These are phyloP conservation scores for Domatiomyces catenatus DNA, from an alignment of 2,329 filamentous ascomycete genomes.

Conservation along the genomic window DNA sequence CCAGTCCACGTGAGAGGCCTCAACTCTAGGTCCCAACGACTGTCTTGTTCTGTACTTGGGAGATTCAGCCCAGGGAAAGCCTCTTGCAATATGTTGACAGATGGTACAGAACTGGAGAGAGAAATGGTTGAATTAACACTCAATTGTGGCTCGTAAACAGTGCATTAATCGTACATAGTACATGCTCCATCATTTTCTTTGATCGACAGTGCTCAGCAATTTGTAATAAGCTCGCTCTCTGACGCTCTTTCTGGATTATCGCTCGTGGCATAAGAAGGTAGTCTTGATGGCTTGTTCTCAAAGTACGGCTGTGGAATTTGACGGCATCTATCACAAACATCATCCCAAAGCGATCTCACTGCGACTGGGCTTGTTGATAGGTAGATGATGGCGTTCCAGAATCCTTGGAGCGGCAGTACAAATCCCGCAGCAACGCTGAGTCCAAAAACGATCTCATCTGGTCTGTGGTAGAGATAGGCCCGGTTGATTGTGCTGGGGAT, in stretches of 20 bases:
- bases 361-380: conserved; percentile 52
- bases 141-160: too few species aligned
- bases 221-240: not conserved
- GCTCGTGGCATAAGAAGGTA: not conserved
- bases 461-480: conserved; percentile 51
- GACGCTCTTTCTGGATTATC: not conserved
- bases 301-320: not conserved
- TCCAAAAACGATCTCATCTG: conserved; percentile 36
- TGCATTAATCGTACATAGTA: too few species aligned
- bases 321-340: not conserved
- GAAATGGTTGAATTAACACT: too few species aligned
- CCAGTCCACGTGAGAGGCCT: too few species aligned
- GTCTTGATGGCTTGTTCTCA: not conserved
- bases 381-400: conserved; percentile 75
- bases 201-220: not conserved
- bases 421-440: conserved; percentile 57
- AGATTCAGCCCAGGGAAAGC: too few species aligned
- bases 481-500: conserved; percentile 63
- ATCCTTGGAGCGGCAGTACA: conserved; percentile 66
- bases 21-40: too few species aligned
- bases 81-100: too few species aligned
- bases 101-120: too few species aligned
- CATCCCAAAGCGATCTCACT: conserved; percentile 31
- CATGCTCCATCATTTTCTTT: not conserved
- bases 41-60: too few species aligned